Evolutionary conservation across 106 monocot species (phyloP).

Genomic region (Posidonia australis): DNA sequence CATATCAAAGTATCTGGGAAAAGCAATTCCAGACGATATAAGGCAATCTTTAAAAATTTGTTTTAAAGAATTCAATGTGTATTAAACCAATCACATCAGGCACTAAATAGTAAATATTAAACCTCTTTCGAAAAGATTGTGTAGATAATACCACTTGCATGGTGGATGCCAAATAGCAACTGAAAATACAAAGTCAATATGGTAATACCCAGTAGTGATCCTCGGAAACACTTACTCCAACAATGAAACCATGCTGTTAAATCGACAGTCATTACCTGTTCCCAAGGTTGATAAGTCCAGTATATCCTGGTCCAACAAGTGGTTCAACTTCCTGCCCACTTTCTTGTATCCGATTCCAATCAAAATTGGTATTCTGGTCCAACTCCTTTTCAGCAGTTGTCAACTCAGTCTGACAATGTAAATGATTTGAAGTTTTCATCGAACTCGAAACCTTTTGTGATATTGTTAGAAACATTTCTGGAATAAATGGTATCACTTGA

Average conservation of each 20-base stretch:
- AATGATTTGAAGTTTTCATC: neutral
- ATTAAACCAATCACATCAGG: neutral
- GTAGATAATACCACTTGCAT: slow-evolving; percentile 94
- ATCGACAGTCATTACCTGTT: slow-evolving; percentile 49
- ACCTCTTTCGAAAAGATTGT: slow-evolving; percentile 56
- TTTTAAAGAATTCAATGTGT: no score
- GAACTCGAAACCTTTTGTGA: neutral
- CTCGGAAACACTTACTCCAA: neutral
- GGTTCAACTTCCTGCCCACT: slow-evolving; percentile 78
- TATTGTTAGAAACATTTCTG: neutral
- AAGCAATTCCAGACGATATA: neutral
- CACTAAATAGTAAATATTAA: neutral
- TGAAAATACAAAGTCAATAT: slow-evolving; percentile 18
- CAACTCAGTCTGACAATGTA: slow-evolving; percentile 77
- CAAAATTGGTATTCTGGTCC: slow-evolving; percentile 91
- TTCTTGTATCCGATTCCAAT: slow-evolving; percentile 98
- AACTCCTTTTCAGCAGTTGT: slow-evolving; percentile 94
- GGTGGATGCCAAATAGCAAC: slow-evolving; percentile 90
- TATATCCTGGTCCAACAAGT: slow-evolving; percentile 87
- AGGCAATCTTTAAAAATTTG: neutral
- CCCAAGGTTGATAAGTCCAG: slow-evolving; percentile 90
- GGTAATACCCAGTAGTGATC: neutral
- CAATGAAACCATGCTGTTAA: neutral
- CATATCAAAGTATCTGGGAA: slow-evolving; percentile 64
- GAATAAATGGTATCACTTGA: no score